A percentile compares a stretch with the other conserved stretches of the same genome.
Conservation (phyloP, 371 early-diverging fungal genomes). For the Mucor piriformis region DNA sequence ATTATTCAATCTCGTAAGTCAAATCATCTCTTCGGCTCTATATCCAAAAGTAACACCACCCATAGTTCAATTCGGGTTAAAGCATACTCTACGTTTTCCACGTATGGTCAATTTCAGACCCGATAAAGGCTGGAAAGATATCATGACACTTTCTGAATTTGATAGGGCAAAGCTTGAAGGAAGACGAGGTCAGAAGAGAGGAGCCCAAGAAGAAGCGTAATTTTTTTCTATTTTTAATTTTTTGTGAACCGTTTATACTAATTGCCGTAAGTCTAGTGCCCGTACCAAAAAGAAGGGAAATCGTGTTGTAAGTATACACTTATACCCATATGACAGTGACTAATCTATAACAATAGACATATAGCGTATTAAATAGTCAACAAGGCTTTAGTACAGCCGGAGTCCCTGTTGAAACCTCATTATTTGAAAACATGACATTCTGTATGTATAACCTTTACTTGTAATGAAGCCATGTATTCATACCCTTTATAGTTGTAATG, state of each 20-base stretch:
- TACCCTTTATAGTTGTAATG: conserved; percentile 40
- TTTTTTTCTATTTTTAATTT: background rate
- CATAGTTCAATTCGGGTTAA: conserved; percentile 54
- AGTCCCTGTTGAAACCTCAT: conserved; percentile 37
- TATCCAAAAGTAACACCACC: background rate
- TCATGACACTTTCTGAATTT: conserved; percentile 41
- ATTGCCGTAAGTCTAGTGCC: background rate
- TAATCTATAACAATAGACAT: no score
- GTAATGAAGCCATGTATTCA: background rate
- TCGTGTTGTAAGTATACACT: no score
- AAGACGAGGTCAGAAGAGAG: conserved; percentile 11
- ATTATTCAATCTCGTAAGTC: conserved; percentile 38
- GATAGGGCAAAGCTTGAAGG: conserved; percentile 19
- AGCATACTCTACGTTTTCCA: conserved; percentile 78
- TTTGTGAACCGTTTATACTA: background rate
- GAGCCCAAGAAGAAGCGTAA: background rate
- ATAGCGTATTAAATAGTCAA: conserved; percentile 33
- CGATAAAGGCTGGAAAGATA: conserved; percentile 67
- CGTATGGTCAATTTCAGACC: conserved; percentile 64
- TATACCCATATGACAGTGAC: no score
- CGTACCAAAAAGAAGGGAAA: no score
- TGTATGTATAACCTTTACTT: conserved; percentile 30
- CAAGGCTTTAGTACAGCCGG: conserved; percentile 51
- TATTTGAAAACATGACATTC: conserved; percentile 66
- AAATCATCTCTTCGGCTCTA: background rate